phyloP scores from a whole-genome alignment of 1,284 basidiomycete species.

The Trichosporon coremiiforme region DNA sequence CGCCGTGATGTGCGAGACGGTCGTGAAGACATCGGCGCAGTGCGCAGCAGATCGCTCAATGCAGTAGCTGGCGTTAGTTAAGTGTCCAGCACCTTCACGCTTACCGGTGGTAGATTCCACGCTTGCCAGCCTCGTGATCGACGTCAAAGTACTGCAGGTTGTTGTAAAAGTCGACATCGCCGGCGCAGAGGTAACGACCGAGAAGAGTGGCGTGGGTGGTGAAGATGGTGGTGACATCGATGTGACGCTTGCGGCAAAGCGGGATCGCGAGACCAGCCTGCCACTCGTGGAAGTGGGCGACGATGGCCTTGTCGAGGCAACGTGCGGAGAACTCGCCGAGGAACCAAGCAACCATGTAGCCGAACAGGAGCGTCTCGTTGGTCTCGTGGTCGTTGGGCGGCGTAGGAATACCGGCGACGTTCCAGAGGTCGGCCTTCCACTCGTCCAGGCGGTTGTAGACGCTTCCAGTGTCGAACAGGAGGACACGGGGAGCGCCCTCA shows the following conservation, averaged over 20 bases:
- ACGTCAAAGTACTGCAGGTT: constrained; percentile 99
- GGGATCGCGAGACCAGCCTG: constrained; percentile 97
- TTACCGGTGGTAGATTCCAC: constrained; percentile 76
- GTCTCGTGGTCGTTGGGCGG: constrained; percentile 96
- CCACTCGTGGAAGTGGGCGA: constrained; percentile 99
- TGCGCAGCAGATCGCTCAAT: constrained; percentile 93
- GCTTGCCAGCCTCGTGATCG: constrained; percentile 97
- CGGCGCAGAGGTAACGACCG: constrained; percentile 95
- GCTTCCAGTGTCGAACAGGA: constrained; percentile 93
- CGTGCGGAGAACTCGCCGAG: constrained; percentile 87
- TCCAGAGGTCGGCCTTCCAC: constrained; percentile 99
- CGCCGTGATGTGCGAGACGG: constrained; percentile 95
- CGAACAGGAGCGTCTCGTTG: constrained; percentile 97
- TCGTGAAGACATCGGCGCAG: constrained; percentile 97
- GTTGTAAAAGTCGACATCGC: constrained; percentile 98
- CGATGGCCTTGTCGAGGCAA: constrained; percentile 78
- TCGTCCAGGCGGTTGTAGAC: constrained; percentile 84
- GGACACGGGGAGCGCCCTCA: constrained; percentile 89
- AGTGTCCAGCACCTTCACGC: no score
- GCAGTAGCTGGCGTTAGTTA: constrained; percentile 80
- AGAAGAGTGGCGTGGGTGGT: constrained; percentile 98
- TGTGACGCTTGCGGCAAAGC: constrained; percentile 90
- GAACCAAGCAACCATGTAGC: constrained; percentile 99
- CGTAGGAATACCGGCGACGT: constrained; percentile 92
- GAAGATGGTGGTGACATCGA: constrained; percentile 97